Percentiles rank a stretch among this genome's conserved stretches.
phyloP scores from a whole-genome alignment of 331 rosid species.

The Malus hybrid region DNA sequence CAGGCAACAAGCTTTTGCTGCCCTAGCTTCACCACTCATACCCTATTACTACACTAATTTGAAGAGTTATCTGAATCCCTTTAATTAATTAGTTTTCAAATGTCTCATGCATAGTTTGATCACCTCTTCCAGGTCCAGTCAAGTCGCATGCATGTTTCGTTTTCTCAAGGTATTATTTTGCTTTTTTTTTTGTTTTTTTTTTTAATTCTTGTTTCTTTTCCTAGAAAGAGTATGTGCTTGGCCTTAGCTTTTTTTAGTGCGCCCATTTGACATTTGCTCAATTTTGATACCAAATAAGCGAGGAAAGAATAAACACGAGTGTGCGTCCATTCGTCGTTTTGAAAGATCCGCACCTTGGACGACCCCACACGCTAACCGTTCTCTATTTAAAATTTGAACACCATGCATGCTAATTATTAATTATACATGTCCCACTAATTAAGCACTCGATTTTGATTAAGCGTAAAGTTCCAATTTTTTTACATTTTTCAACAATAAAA shows the following conservation, averaged over 20 bases:
- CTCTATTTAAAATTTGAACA: not conserved
- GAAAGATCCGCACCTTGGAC: not conserved
- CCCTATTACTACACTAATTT: not conserved
- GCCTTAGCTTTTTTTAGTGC: not conserved
- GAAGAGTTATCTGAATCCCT: not conserved
- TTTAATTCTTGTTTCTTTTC: not conserved
- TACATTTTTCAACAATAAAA: not conserved
- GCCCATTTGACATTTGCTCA: not conserved
- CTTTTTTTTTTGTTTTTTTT: not conserved
- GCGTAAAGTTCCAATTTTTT: not conserved
- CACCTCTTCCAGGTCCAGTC: not conserved
- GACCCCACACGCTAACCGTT: not conserved
- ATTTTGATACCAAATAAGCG: not conserved
- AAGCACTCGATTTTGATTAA: not conserved
- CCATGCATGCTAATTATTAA: not conserved
- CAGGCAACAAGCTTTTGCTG: no score
- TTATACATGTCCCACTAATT: no score
- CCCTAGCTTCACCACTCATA: no score
- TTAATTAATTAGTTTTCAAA: not conserved
- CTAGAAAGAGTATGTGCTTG: not conserved
- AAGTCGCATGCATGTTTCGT: not conserved
- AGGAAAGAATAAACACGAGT: not conserved
- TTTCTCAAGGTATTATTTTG: not conserved
- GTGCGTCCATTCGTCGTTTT: not conserved
- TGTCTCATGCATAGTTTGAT: not conserved